Evolutionary conservation across 1,284 basidiomycete genomes (phyloP).

Genomic region (Cutaneotrichosporon arboriforme): DNA sequence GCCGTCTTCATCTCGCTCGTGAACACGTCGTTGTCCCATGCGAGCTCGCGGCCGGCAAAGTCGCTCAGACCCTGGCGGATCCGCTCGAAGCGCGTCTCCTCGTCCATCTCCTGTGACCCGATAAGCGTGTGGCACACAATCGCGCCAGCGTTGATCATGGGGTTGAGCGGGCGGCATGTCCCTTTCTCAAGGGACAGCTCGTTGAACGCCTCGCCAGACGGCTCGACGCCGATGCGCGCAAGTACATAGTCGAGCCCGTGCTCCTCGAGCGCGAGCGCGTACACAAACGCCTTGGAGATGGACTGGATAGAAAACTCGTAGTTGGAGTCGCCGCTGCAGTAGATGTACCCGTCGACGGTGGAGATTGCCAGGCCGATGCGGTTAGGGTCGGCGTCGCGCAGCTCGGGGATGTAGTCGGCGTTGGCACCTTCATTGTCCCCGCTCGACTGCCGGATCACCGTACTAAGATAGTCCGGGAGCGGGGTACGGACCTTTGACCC

Average conservation of each 20-base stretch:
- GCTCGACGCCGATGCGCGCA: constrained; percentile 13
- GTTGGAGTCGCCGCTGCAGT: constrained; percentile 13
- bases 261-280: constrained; percentile 18
- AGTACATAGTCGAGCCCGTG: constrained; percentile 7
- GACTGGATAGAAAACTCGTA: constrained; percentile 17
- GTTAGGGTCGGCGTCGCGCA: constrained; percentile 10
- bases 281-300: constrained; percentile 22
- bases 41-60: constrained; percentile 16
- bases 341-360: constrained; percentile 16
- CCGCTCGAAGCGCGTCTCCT: constrained; percentile 9
- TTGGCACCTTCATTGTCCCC: not conserved
- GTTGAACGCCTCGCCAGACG: constrained; percentile 19
- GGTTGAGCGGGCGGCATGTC: constrained; percentile 15
- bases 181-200: constrained; percentile 13
- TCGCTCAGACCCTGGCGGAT: constrained; percentile 12
- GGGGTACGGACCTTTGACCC: constrained; percentile 2
- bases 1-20: constrained; percentile 9
- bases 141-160: constrained; percentile 21
- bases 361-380: constrained; percentile 5
- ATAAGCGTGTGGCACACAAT: constrained; percentile 14
- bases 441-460: not conserved
- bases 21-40: constrained; percentile 12
- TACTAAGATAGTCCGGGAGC: constrained; percentile 3
- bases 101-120: not conserved
- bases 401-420: constrained; percentile 16